phyloP scores from a whole-genome alignment of 495 filamentous ascomycete genomes.

The Penicillium daleae region DNA sequence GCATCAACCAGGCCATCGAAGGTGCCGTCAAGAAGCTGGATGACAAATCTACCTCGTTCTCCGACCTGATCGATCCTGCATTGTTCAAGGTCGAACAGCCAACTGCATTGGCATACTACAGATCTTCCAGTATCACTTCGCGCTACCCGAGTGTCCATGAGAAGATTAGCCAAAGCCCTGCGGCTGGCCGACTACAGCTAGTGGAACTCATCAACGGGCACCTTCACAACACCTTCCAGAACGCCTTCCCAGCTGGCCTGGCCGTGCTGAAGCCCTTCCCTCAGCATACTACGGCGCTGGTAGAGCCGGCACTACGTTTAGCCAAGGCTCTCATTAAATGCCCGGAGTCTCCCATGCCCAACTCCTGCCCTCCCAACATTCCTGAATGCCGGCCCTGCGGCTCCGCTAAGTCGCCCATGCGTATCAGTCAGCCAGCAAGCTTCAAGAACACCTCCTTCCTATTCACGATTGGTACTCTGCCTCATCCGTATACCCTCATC shows the following conservation, averaged over 20 bases:
- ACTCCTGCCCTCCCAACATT: slow-evolving; percentile 85
- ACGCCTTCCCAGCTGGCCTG: slow-evolving; percentile 74
- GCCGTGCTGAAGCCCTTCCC: slow-evolving; percentile 77
- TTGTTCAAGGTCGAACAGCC: slow-evolving; percentile 69
- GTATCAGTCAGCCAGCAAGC: slow-evolving; percentile 58
- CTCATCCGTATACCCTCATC: slow-evolving; percentile 85
- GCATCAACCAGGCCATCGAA: slow-evolving; percentile 69
- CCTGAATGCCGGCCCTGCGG: slow-evolving; percentile 75
- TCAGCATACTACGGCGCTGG: slow-evolving; percentile 70
- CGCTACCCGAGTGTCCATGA: slow-evolving; percentile 69
- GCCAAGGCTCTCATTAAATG: slow-evolving; percentile 76
- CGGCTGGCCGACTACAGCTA: slow-evolving; percentile 62
- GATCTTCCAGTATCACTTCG: slow-evolving; percentile 57
- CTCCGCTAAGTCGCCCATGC: slow-evolving; percentile 49
- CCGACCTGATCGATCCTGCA: slow-evolving; percentile 58
- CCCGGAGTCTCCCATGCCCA: slow-evolving; percentile 66
- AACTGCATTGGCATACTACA: slow-evolving; percentile 78
- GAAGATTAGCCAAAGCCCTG: slow-evolving; percentile 56
- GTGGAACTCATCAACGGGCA: slow-evolving; percentile 81
- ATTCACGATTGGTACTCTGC: slow-evolving; percentile 84
- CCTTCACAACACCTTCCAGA: slow-evolving; percentile 84
- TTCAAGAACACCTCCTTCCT: slow-evolving; percentile 64
- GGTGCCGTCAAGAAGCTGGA: slow-evolving; percentile 63
- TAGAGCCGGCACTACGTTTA: slow-evolving; percentile 68
- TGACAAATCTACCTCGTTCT: slow-evolving; percentile 56